Evolutionary conservation across 352 stramenopile species (phyloP), one percentile per base, ranked within the genome.

Genomic region (Pythium vanterpoolii): DNA sequence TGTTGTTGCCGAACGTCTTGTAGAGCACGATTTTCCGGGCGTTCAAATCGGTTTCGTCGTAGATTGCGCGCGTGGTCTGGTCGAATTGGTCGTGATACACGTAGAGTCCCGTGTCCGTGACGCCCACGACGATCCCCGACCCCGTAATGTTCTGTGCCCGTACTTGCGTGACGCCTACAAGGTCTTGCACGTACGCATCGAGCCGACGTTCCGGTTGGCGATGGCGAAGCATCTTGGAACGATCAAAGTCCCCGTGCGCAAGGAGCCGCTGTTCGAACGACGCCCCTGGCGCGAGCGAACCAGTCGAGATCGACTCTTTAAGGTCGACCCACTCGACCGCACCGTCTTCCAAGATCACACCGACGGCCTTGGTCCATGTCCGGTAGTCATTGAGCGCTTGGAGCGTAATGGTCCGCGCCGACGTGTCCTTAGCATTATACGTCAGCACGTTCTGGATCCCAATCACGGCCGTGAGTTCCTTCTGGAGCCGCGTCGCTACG

Each of bases 11-110:
- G 42, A 87, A 95, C 18, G 76, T 74, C 34, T 90, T 73, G 64
- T 96, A 96, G 36, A 89, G 77, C 43, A 96, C 74, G 18, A 96
- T 78, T 60, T 96, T 91, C 31, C 82, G 76, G n/a, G 80, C 79
- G 2, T 50, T 72, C 39, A 72, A 49, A 56, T 92, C 72, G 14
- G 79, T 55, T 11, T 60, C 27, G 58, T 88, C 77, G 71, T 81
- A 90, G 44, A 88, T 87, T 9, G 70, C 56, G 1, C 68, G 64
- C 4, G 74, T 78, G 8, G 72, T 43, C 58, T 89, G 81, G 19
- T 85, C 73, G 60, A 93, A 93, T 56, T 93, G 81, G 60, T 89
- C 81, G 65, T 93, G 83, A 47, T 87, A 71, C 16, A 93, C 71
- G 56, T 91, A 91, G 0, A 93, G 69, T 8, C 81, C 83, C 8